These are phyloP conservation scores for Apiospora arundinis DNA, from an alignment of 2,329 filamentous ascomycete species.

Conservation along the genomic window DNA sequence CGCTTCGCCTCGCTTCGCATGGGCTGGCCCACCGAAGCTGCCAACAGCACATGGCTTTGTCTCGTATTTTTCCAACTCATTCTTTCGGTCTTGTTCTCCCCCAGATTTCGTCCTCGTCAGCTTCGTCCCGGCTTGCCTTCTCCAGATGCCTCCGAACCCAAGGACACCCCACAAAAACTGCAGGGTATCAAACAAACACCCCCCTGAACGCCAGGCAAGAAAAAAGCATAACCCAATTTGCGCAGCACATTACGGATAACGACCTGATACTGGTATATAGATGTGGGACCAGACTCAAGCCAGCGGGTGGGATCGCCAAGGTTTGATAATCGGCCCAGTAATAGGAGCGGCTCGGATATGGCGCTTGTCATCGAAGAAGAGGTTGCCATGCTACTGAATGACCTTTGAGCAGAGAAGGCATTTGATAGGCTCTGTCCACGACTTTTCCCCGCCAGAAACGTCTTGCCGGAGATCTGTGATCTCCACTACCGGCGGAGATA, in stretches of 20 bases:
- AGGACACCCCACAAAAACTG: slow-evolving; percentile 20
- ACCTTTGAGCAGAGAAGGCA: slow-evolving; percentile 58
- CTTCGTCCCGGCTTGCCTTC: neutral
- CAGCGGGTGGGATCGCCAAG: slow-evolving; percentile 5
- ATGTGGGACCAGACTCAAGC: slow-evolving; percentile 3
- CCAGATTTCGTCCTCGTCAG: slow-evolving; percentile 3
- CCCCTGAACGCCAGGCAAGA: slow-evolving; percentile 22
- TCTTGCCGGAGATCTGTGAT: slow-evolving; percentile 57
- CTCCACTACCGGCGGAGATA: slow-evolving; percentile 56
- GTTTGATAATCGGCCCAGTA: neutral
- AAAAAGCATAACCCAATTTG: slow-evolving; percentile 16
- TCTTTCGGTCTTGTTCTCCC: slow-evolving; percentile 7
- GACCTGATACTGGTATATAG: slow-evolving; percentile 13
- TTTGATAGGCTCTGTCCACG: slow-evolving; percentile 57
- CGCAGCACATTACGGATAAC: slow-evolving; percentile 8
- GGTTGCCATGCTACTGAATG: slow-evolving; percentile 46
- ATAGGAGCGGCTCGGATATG: slow-evolving; percentile 6
- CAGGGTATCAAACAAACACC: slow-evolving; percentile 18
- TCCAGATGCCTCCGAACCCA: slow-evolving; percentile 10
- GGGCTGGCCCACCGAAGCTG: neutral
- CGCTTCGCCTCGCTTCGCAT: neutral
- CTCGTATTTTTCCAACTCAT: slow-evolving; percentile 9
- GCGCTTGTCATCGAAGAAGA: neutral
- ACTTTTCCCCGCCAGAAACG: slow-evolving; percentile 55
- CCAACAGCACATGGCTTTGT: neutral